Percentiles rank a stretch among this genome's conserved stretches.
phyloP scores from a whole-genome alignment of 768 basidiomycete genomes.

The Mycena albidolilacea region DNA sequence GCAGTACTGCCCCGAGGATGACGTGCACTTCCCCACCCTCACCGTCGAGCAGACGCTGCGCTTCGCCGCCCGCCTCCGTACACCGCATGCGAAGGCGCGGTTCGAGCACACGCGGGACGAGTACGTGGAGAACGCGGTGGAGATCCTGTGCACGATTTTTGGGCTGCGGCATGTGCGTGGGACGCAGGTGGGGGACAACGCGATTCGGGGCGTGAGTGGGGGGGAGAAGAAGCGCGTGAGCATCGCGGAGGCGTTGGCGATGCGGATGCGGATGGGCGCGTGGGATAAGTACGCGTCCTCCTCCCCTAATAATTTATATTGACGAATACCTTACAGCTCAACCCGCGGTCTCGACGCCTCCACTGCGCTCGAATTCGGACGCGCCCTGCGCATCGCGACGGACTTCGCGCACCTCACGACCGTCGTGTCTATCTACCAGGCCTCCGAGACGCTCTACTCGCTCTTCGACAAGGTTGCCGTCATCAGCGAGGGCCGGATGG shows the following conservation, averaged over 20 bases:
- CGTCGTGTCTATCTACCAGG: slow-evolving; percentile 90
- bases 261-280: slow-evolving; percentile 71
- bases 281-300: slow-evolving; percentile 78
- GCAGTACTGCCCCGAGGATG: too few species aligned
- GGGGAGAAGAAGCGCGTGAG: slow-evolving; percentile 75
- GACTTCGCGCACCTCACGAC: slow-evolving; percentile 69
- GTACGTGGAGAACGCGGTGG: too few species aligned
- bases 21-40: too few species aligned
- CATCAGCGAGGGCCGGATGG: slow-evolving; percentile 80
- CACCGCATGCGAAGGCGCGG: slow-evolving; percentile 65
- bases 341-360: slow-evolving; percentile 75
- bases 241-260: slow-evolving; percentile 77
- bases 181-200: too few species aligned
- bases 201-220: too few species aligned
- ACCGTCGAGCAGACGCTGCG: too few species aligned
- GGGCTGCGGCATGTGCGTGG: too few species aligned
- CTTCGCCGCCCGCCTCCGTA: slow-evolving; percentile 67
- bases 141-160: too few species aligned
- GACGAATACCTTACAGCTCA: slow-evolving; percentile 62
- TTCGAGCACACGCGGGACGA: slow-evolving; percentile 53
- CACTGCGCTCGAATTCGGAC: slow-evolving; percentile 82
- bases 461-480: slow-evolving; percentile 86
- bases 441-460: slow-evolving; percentile 67
- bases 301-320: slow-evolving; percentile 2
- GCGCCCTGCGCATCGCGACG: slow-evolving; percentile 74